Base-by-base conservation (phyloP, 2,329 filamentous ascomycete genomes). In the Epichloe amarillans region DNA sequence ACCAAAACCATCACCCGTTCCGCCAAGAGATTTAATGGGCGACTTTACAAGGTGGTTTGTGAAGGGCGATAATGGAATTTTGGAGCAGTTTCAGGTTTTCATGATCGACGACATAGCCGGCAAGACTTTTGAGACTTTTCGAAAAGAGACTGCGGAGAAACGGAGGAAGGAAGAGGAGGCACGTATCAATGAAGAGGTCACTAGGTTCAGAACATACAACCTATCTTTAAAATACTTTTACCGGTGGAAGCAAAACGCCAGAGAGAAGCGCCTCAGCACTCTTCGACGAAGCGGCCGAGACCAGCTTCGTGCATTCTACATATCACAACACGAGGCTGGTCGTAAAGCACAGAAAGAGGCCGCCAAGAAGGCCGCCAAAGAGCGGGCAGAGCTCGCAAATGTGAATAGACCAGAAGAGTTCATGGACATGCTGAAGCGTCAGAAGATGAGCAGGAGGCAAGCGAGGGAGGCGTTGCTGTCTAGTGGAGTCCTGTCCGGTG, bases 141-240 rank as follows among this genome's bases (percentile, higher is more conserved):
- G 69, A 21, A 56, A 55, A 14, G 68, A 72, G 17, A 67, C 72
- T 52, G 65, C 66, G 17, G 70, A 72, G 50, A 67, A 67, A 39
- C 66, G 58, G 46, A 64, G 61, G 19, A 68, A 63, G 45, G 75
- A 77, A 51, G 75, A 77, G 56, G 74, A 79, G 40, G 69, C 71
- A 17, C 57, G 61, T 54, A 58, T 73, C 58, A 43, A 74, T 62
- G 69, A 68, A 2, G 64, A 75, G 49, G 76, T 76, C 14, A 65
- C 68, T 15, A 62, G 66, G n/a, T 78, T 75, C 55, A 69, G 73
- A 38, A 58, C 56, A 3, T 72, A 76, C 58, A 78, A 68, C 50
- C 65, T 81, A 33, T 64, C 67, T 12, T 64, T 79, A 52, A 78
- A 73, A 46, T 81, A 69, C 60, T 79, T 80, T 53, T 79, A 80